Base-by-base conservation (phyloP, 169 alveolate species). In the Hepatocystis sp. region DNA sequence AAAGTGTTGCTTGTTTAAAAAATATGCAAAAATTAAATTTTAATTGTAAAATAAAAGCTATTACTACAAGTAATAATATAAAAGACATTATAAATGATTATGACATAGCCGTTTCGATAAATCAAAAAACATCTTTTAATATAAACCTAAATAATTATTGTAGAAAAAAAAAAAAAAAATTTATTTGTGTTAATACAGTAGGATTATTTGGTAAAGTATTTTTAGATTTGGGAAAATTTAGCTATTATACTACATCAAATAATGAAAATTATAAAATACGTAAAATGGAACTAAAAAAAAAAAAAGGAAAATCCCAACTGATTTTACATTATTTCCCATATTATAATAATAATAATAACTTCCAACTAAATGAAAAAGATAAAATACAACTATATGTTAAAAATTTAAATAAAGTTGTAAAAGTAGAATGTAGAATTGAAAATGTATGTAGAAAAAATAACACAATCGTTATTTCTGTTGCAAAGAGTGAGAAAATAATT, bases 131-230 rank as follows among this genome's bases (percentile, higher is more conserved):
- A 17, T 11, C 23, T 4, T 42, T 71, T 25, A 71, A 71, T 17
- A 25, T 71, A 42, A n/a, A 58, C 30, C 19, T 71, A 46, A 71
- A 47, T 42, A 71, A 71, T 71, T 8, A 42, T 13, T 71, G 86
- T 28, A 56, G 86, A 44, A 0, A 42, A 40, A 49, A 71, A 42
- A 32, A 34, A 71, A 71, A 49, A 19, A 71, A 71, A 19, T 71
- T 71, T 47, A 71, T 71, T 47, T 39, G 76, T 44, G 86, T 71
- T 56, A 71, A 71, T 42, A 71, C 86, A 1, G 63, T 56, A 32
- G 86, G 86, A n/a, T 34, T 71, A 7, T 71, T 71, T 71, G 86
- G 86, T n/a, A 44, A 76, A 27, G 44, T 44, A 11, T 71, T 71
- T 44, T 49, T 71, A 30, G 86, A 71, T 40, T 71, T 56, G 39